Conservation (phyloP, 257 asterid species). For the Galeopsis tetrahit region DNA sequence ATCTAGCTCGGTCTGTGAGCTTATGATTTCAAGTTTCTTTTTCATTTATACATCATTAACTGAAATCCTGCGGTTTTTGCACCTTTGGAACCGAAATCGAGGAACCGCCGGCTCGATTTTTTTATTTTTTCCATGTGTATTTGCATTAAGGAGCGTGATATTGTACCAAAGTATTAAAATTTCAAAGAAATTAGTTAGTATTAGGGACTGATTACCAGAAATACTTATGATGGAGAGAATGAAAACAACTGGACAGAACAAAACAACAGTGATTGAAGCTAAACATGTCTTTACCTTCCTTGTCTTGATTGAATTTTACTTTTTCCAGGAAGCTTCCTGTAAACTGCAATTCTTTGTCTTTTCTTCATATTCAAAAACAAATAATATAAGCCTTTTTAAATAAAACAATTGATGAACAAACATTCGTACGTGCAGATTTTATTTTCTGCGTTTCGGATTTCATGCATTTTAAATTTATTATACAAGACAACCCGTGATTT, state of each 20-base stretch:
- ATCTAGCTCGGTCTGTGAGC: too few species aligned
- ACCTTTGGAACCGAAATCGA: too few species aligned
- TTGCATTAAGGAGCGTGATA: too few species aligned
- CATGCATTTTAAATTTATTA: not conserved
- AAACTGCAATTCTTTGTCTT: not conserved
- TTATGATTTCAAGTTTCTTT: too few species aligned
- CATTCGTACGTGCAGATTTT: not conserved
- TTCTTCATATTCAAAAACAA: not conserved
- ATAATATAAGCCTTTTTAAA: too few species aligned
- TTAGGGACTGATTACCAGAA: not conserved
- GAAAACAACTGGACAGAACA: conserved; percentile 1
- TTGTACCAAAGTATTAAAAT: too few species aligned
- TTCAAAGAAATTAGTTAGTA: not conserved
- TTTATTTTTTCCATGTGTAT: too few species aligned
- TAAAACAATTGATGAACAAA: not conserved
- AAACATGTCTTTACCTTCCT: not conserved
- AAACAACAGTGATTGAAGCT: not conserved
- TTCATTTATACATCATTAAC: too few species aligned
- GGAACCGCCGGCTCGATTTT: too few species aligned
- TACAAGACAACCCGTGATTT: not conserved
- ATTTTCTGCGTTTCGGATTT: not conserved
- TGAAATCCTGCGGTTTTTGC: too few species aligned
- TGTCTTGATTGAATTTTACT: conserved; percentile 3
- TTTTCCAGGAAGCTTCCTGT: conserved; percentile 33
- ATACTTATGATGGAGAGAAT: not conserved